A percentile compares a stretch with the other conserved stretches of the same genome.
Conservation (phyloP, 2,329 filamentous ascomycete genomes). For the Neurospora sp. region DNA sequence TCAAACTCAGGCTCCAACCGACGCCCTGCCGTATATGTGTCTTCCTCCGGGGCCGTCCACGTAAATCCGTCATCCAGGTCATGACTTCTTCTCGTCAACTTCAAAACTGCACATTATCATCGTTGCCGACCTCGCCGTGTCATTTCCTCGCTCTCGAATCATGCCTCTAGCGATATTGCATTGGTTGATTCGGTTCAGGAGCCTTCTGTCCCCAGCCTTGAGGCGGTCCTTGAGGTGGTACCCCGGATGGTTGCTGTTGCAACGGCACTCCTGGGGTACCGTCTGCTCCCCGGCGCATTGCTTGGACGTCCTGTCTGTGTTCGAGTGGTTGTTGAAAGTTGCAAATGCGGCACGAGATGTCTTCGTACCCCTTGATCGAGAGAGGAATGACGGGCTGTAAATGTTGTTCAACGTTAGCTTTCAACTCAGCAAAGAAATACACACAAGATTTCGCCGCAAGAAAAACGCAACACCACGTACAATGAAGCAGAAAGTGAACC, state of each 20-base stretch:
- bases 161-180: conserved; percentile 21
- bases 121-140: neutral
- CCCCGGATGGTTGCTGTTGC: conserved; percentile 22
- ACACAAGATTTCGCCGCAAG: neutral
- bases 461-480: conserved; percentile 30
- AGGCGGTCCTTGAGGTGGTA: conserved; percentile 22
- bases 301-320: conserved; percentile 45
- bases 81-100: neutral
- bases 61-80: neutral
- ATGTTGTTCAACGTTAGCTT: neutral
- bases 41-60: neutral
- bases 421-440: neutral
- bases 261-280: conserved; percentile 26
- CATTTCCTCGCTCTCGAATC: neutral
- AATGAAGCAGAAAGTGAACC: conserved; percentile 74
- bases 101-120: neutral
- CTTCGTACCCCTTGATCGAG: conserved; percentile 55
- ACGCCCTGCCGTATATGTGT: neutral
- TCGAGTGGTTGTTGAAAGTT: conserved; percentile 62
- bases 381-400: conserved; percentile 62
- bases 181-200: conserved; percentile 18
- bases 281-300: conserved; percentile 34
- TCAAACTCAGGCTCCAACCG: neutral
- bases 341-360: conserved; percentile 67
- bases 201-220: conserved; percentile 23